Evolutionary conservation across 2,329 filamentous ascomycete species (phyloP), one percentile per base, ranked within the genome.

Genomic region (Ceratocystis cacaofunesta): DNA sequence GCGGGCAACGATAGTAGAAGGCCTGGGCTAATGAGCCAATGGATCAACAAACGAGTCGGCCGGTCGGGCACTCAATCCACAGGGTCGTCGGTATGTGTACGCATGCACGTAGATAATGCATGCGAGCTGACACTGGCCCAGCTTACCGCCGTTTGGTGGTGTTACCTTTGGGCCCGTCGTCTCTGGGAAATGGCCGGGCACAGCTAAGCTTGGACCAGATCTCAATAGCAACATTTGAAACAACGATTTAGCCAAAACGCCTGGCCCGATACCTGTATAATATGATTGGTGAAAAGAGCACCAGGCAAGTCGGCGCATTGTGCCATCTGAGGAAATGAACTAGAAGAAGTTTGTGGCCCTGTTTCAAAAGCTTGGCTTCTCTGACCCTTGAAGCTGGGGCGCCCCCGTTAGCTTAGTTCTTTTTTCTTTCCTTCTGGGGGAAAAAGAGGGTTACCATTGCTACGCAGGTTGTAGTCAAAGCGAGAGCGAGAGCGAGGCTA

Each of bases 271-370:
- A 30, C 30, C 52, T 22, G 52, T 28, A 57, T 57, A 30, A 57
- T 32, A n/a, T 17, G 52, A 57, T 57, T 57, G 22, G 52, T 30
- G 52, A 57, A 28, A 15, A 17, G 22, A 19, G 22, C 52, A 28
- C 22, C 22, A 30, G 52, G 22, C 52, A 30, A 57, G 52, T 32
- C 22, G 52, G 52, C 10, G 22, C 19, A 57, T 57, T 57, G 52
- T 57, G 52, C 52, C 52, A 57, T 57, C 52, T 57, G 22, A 57
- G 52, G 52, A 57, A 57, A 30, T 57, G 52, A 57, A 57, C 52
- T 57, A 57, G 52, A 57, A 30, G 52, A 57, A 30, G 52, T 57
- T 57, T 57, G 52, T 32, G 52, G 52, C 52, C 52, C 52, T 57
- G 52, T 57, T 57, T 57, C 52, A 57, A 30, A 57, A 57, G 52